Base-by-base conservation (phyloP, 768 basidiomycete genomes). In the Lepiota brunneoincarnata region DNA sequence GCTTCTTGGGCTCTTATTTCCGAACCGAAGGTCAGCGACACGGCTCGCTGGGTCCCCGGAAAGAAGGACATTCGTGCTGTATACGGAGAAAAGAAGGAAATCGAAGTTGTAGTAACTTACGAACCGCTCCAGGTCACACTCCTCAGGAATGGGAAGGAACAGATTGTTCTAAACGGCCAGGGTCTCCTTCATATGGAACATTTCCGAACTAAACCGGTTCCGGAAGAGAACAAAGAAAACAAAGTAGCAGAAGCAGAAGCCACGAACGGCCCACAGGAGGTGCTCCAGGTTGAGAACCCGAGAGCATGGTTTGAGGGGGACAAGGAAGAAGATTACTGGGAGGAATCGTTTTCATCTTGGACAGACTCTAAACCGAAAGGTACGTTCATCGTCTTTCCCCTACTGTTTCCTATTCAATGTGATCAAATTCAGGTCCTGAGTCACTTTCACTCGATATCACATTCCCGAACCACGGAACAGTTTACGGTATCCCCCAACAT, bases 121-220 rank as follows among this genome's bases (percentile, higher is more conserved):
- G 73, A 82, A 23, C 96, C 95, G 1, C 72, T 98, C 61, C 82
- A 80, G 59, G 74, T 98, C 36, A 78, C 81, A 1, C 77, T 97
- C 58, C 74, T 82, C 41, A 80, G 86, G 31, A 77, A 82, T 53
- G 92, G 91, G 2, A 85, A 83, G 64, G 87, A 89, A 54, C 89
- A 97, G 63, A 78, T 99, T 45, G 86, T 93, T 7, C 69, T 99
- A 34, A 99, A 99, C 63, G 93, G 91, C 2, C 79, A 84, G 37
- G 91, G 91, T 1, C 77, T 99, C 26, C 75, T 99, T 58, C 95
- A 98, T 61, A 95, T 99, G 96, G 97, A 99, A 65, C 97, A 98
- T 69, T 98, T 95, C 78, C 89, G 91, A 61, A 77, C 76, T 18
- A 85, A 87, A 64, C 67, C 70, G n/a, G 69, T 73, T 9, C 71